Evolutionary conservation across 768 basidiomycete genomes (phyloP).

Genomic region (Favolaschia claudopus): DNA sequence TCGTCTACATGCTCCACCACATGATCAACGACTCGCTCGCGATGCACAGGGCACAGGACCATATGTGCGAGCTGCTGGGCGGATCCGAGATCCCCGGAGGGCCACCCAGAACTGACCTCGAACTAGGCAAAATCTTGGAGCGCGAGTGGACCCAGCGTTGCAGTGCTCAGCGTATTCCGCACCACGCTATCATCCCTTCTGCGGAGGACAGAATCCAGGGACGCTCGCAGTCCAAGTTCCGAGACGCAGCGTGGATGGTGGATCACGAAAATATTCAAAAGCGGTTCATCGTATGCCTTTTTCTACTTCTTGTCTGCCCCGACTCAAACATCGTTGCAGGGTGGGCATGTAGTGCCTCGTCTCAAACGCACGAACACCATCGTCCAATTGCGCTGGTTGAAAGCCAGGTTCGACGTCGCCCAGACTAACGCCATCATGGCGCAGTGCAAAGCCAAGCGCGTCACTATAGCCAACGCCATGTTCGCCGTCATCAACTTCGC

Average conservation of each 20-base stretch:
- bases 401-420: constrained; percentile 44
- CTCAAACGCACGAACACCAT: constrained; percentile 41
- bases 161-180: neutral
- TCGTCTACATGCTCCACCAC: constrained; percentile 1
- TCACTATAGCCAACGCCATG: constrained; percentile 58
- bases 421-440: constrained; percentile 55
- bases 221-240: neutral
- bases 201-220: neutral
- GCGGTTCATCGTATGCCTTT: neutral
- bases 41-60: neutral
- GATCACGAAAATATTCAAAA: constrained; percentile 2
- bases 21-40: constrained; percentile 6
- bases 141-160: constrained; percentile 13
- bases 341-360: constrained; percentile 59
- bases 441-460: constrained; percentile 57
- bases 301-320: neutral
- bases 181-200: neutral
- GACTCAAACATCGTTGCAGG: constrained; percentile 29
- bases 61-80: constrained; percentile 8
- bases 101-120: neutral
- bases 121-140: neutral
- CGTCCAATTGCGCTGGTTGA: constrained; percentile 54
- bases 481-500: constrained; percentile 62
- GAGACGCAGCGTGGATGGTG: neutral
- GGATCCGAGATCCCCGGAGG: neutral